Percentiles rank a stretch among this genome's conserved stretches.
phyloP scores from a whole-genome alignment of 352 stramenopile species.

The Paralagenidium karlingii region DNA sequence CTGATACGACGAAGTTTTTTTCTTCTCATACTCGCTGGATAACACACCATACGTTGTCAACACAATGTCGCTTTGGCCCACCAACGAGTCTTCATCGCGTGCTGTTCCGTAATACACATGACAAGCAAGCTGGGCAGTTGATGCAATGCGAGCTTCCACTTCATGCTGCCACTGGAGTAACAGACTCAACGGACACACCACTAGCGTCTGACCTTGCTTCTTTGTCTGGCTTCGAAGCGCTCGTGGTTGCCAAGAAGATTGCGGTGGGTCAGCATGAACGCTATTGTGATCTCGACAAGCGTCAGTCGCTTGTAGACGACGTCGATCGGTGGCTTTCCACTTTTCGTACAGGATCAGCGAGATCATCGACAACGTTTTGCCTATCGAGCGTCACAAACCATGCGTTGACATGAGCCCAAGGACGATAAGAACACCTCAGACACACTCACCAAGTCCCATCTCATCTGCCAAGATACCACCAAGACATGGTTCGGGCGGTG shows the following conservation, averaged over 20 bases:
- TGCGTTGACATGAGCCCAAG: too few species aligned
- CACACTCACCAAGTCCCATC: conserved; percentile 77
- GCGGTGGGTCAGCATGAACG: too few species aligned
- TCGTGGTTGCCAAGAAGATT: too few species aligned
- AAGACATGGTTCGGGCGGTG: conserved; percentile 37
- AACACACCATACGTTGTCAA: conserved; percentile 80
- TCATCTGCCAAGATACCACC: conserved; percentile 85
- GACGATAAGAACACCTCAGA: too few species aligned
- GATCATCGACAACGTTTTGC: conserved; percentile 78
- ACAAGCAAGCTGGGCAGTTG: conserved; percentile 31
- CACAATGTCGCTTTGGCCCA: conserved; percentile 50
- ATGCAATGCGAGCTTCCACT: conserved; percentile 45
- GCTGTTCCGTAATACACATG: conserved; percentile 69
- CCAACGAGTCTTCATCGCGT: conserved; percentile 10
- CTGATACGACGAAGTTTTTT: conserved; percentile 10
- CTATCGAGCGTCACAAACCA: conserved; percentile 7
- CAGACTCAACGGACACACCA: conserved; percentile 79
- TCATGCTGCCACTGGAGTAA: conserved; percentile 85
- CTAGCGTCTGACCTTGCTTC: conserved; percentile 39
- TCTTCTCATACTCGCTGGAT: conserved; percentile 47
- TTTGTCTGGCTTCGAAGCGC: not conserved
- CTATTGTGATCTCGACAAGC: too few species aligned
- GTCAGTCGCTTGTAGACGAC: too few species aligned
- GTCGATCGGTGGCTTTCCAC: too few species aligned
- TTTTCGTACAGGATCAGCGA: conserved; percentile 52